These are phyloP conservation scores for Backusella parvicylindrica DNA, from an alignment of 192 early-diverging fungal species.

Conservation along the genomic window DNA sequence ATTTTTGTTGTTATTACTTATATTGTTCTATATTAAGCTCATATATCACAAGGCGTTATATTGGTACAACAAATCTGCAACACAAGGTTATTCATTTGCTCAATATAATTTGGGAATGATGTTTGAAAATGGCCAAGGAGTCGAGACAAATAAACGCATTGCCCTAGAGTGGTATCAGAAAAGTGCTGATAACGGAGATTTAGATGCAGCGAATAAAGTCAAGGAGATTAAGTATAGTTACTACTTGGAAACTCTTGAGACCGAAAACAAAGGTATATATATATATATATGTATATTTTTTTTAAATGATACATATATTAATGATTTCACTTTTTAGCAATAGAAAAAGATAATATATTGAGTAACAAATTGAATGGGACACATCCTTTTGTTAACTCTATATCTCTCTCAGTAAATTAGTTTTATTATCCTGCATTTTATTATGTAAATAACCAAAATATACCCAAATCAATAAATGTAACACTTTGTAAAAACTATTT, in stretches of 20 bases:
- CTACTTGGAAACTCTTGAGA: not conserved
- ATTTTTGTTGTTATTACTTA: too few species aligned
- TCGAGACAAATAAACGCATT: slow-evolving; percentile 37
- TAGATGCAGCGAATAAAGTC: not conserved
- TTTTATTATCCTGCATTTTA: not conserved
- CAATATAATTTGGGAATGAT: slow-evolving; percentile 78
- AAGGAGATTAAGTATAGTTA: not conserved
- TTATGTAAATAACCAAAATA: not conserved
- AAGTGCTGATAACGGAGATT: not conserved
- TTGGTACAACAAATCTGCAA: slow-evolving; percentile 49
- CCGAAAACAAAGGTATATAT: not conserved
- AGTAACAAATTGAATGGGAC: not conserved
- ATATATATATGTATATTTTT: too few species aligned
- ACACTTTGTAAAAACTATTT: not conserved
- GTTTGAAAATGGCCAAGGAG: slow-evolving; percentile 58
- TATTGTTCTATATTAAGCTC: too few species aligned
- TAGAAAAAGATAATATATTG: not conserved
- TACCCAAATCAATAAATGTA: not conserved
- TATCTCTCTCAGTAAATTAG: not conserved
- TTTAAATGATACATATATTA: too few species aligned
- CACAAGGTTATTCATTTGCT: slow-evolving; percentile 47
- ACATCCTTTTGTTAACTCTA: not conserved
- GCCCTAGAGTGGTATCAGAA: slow-evolving; percentile 53
- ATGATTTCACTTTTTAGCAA: too few species aligned
- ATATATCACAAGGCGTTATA: too few species aligned